phyloP scores from a whole-genome alignment of 1,139 yeast genomes.

The Entelexis sorbosivorans region DNA sequence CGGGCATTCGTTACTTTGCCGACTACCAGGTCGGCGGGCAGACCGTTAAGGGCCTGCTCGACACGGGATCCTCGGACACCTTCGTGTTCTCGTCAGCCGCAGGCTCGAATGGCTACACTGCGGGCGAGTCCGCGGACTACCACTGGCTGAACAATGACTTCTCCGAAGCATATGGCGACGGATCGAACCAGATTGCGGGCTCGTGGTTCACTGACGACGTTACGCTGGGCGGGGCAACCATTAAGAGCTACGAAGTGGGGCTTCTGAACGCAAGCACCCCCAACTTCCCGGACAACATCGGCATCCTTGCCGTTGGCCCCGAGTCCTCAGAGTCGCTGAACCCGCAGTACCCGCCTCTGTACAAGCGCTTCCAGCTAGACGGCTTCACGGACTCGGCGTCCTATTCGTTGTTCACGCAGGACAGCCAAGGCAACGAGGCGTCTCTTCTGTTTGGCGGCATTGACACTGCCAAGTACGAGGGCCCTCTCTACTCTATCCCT shows the following conservation, averaged over 20 bases:
- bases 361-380: conserved; percentile 41
- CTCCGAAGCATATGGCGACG: conserved; percentile 9
- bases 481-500: conserved; percentile 39
- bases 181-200: conserved; percentile 8
- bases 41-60: conserved; percentile 30
- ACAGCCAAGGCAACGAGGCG: conserved; percentile 35
- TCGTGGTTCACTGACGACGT: conserved; percentile 24
- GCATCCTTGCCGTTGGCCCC: conserved; percentile 14
- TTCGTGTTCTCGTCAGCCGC: conserved; percentile 27
- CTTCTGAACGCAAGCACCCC: conserved; percentile 18
- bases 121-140: conserved; percentile 36
- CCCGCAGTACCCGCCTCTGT: conserved; percentile 44
- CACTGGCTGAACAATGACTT: conserved; percentile 14
- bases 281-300: conserved; percentile 13
- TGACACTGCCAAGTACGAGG: conserved; percentile 44
- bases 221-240: conserved; percentile 34
- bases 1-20: conserved; percentile 15
- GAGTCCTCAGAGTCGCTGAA: conserved; percentile 6
- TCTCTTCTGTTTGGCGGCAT: conserved; percentile 48
- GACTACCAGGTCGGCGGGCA: conserved; percentile 24
- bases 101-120: conserved; percentile 31
- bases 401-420: conserved; percentile 45
- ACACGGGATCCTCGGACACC: conserved; percentile 37
- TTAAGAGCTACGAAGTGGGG: conserved; percentile 30
- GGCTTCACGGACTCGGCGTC: conserved; percentile 44